Conservation (phyloP, 1,139 yeast species). For the Candida sp. region DNA sequence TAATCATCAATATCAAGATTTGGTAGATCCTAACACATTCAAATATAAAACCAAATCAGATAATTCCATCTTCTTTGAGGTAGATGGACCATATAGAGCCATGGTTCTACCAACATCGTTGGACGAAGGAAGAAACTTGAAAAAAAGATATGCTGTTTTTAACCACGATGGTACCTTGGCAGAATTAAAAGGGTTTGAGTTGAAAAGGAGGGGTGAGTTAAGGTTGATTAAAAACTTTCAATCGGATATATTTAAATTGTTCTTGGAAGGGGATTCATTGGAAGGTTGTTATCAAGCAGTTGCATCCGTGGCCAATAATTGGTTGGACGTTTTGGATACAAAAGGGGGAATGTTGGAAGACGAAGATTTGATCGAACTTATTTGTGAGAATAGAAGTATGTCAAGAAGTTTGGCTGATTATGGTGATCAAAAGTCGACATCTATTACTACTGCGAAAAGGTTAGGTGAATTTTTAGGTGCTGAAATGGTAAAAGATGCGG, state of each 20-base stretch:
- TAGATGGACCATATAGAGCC: slow-evolving; percentile 98
- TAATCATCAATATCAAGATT: slow-evolving; percentile 90
- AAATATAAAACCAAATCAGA: slow-evolving; percentile 80
- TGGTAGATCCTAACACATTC: slow-evolving; percentile 64
- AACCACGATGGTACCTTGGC: slow-evolving; percentile 93
- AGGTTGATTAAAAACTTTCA: slow-evolving; percentile 94
- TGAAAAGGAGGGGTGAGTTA: slow-evolving; percentile 95
- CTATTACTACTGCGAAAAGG: slow-evolving; percentile 92
- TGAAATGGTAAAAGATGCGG: slow-evolving; percentile 96
- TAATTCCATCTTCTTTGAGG: slow-evolving; percentile 95
- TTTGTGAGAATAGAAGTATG: slow-evolving; percentile 97
- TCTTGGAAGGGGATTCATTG: slow-evolving; percentile 78
- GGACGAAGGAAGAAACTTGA: slow-evolving; percentile 96
- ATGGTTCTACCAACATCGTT: slow-evolving; percentile 97
- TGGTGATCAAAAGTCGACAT: slow-evolving; percentile 87
- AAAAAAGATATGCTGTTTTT: slow-evolving; percentile 96
- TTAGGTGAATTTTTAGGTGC: slow-evolving; percentile 96
- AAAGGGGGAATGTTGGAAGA: slow-evolving; percentile 88
- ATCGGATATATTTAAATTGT: slow-evolving; percentile 87
- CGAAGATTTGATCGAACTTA: slow-evolving; percentile 88
- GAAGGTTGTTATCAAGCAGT: slow-evolving; percentile 86
- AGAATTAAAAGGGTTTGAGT: slow-evolving; percentile 94
- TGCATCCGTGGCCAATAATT: slow-evolving; percentile 89
- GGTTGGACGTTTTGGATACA: slow-evolving; percentile 92
- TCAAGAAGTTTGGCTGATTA: slow-evolving; percentile 88